Evolutionary conservation across 768 basidiomycete species (phyloP), one percentile per base, ranked within the genome.

Genomic region (Mycena chlorophos): DNA sequence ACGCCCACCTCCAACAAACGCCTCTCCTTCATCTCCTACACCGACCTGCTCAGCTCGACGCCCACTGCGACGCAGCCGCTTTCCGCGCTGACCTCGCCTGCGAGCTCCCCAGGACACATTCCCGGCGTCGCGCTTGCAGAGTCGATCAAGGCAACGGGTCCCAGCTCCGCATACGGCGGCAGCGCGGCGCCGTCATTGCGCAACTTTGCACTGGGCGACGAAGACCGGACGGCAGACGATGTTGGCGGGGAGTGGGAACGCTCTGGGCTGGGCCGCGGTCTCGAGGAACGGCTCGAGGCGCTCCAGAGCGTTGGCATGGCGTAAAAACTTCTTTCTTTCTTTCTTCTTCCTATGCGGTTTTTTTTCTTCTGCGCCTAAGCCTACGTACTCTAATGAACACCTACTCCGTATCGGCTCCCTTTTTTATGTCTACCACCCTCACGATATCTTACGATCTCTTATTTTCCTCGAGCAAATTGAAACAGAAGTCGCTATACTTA

Each of bases 21-120:
- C 2, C 82, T 93, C 12, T 94, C 91, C 0, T 96, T 94, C 77
- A 82, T 95, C 72, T 89, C 91, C 3, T 94, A 94, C 69, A 82
- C 87, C 25, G 93, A 95, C 69, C 79, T 95, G 2, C 82, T 95
- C 38, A 75, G 87, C 0, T 88, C 87, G 0, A 84, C 90, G 0
- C 94, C 94, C 0, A 76, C 85, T 0, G 78, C 87, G 10, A 84
- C 85, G 13, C 79, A 87, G 38, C 81, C 91, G 1, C 80, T 96
- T 3, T 84, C 85, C 0, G 82, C 84, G 3, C 79, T 94, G 50
- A 92, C 91, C 0, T 84, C 82, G 0, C 80, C 85, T 1, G 80
- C 82, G 0, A 71, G 78, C 0, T 69, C 79, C 3, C 89, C 89
- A 1, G 88, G 89, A 2, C 93, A 94, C 65, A 84, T 93, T 19